Conservation (phyloP, 345 rosid species). For the Hypericum perforatum region DNA sequence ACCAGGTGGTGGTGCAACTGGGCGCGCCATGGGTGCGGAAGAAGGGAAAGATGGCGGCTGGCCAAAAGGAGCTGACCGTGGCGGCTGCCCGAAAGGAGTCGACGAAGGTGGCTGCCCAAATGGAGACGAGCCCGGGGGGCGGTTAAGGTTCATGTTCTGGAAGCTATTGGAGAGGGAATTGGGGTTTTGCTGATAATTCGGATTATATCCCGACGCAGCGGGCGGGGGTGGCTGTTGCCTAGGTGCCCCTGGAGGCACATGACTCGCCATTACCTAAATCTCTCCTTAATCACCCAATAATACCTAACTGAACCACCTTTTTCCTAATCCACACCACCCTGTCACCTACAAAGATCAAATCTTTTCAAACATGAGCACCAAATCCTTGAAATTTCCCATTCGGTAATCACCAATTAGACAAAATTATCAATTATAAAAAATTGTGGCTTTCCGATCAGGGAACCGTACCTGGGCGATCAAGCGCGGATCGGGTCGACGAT, state of each 20-base stretch:
- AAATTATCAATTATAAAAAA: too few species aligned
- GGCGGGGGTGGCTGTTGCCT: slow-evolving; percentile 36
- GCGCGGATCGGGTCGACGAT: not conserved
- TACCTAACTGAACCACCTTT: too few species aligned
- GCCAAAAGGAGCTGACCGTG: slow-evolving; percentile 11
- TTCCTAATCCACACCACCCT: slow-evolving; percentile 3
- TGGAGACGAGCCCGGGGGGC: slow-evolving; percentile 41
- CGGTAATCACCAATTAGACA: too few species aligned
- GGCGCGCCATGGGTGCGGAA: slow-evolving; percentile 43
- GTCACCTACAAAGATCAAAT: not conserved
- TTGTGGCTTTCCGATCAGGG: not conserved
- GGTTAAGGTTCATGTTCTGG: slow-evolving; percentile 56
- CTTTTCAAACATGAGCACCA: too few species aligned
- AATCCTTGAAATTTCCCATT: too few species aligned
- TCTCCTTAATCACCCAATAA: slow-evolving; percentile 1
- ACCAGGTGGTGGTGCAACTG: slow-evolving; percentile 44
- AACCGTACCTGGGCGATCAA: not conserved
- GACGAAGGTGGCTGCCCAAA: slow-evolving; percentile 42
- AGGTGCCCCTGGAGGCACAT: slow-evolving; percentile 86
- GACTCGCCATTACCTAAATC: slow-evolving; percentile 54
- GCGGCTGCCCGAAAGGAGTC: too few species aligned
- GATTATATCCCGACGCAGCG: slow-evolving; percentile 36
- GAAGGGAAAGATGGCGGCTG: slow-evolving; percentile 49
- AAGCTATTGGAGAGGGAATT: slow-evolving; percentile 42
- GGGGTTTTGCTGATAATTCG: slow-evolving; percentile 37